phyloP scores from a whole-genome alignment of 2,329 filamentous ascomycete species.

The Ceratocystis cacaofunesta region DNA sequence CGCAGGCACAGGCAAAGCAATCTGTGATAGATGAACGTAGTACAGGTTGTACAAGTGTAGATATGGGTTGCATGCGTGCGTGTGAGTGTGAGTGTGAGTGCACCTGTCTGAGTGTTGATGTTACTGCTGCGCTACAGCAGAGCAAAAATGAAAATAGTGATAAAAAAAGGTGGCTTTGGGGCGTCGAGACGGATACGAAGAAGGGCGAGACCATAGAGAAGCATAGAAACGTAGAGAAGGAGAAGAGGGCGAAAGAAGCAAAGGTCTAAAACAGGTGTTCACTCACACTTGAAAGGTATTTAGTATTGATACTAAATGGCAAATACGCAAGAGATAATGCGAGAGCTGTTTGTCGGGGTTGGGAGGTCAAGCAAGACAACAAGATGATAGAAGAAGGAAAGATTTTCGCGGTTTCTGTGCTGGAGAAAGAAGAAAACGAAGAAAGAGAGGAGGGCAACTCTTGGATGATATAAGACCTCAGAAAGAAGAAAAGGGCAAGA shows the following conservation, averaged over 20 bases:
- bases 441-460: background rate
- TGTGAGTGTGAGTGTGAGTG: background rate
- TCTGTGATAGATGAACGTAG: background rate
- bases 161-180: background rate
- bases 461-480: background rate
- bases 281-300: background rate
- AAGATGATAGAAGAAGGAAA: background rate
- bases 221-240: background rate
- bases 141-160: background rate
- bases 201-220: background rate
- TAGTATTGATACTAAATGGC: background rate
- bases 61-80: background rate
- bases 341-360: too few species aligned
- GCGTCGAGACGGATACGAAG: background rate
- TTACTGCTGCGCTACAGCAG: background rate
- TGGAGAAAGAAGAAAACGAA: background rate
- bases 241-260: background rate
- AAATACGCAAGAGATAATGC: too few species aligned
- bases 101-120: too few species aligned
- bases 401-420: background rate
- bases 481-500: background rate
- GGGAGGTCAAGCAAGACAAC: background rate
- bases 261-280: background rate
- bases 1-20: background rate
- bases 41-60: background rate